Conservation (phyloP, 2,329 filamentous ascomycete genomes). For the Colletotrichum coccodes region DNA sequence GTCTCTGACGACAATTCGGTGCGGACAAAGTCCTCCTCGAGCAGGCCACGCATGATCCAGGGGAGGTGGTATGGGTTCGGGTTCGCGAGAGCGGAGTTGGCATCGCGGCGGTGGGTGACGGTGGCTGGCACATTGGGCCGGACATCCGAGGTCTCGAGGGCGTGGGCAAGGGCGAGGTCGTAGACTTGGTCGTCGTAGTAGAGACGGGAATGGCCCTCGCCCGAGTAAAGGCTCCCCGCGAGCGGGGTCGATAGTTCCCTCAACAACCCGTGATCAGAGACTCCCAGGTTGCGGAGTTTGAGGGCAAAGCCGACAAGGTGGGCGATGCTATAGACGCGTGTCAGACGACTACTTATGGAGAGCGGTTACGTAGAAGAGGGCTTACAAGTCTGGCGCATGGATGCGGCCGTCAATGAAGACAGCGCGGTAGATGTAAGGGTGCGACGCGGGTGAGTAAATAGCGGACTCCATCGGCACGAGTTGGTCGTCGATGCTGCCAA, state of each 20-base stretch:
- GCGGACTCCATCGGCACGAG: constrained; percentile 92
- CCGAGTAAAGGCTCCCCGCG: constrained; percentile 89
- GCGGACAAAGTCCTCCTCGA: constrained; percentile 92
- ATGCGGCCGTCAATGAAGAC: constrained; percentile 94
- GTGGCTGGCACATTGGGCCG: constrained; percentile 40
- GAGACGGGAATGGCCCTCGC: constrained; percentile 91
- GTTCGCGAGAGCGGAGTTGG: constrained; percentile 50
- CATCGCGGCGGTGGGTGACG: constrained; percentile 33
- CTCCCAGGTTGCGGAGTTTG: constrained; percentile 91
- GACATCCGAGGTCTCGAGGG: constrained; percentile 75
- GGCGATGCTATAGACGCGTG: constrained; percentile 68
- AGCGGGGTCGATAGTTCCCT: constrained; percentile 89
- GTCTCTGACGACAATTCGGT: constrained; percentile 83
- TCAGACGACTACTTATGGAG: background rate
- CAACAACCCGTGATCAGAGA: constrained; percentile 92
- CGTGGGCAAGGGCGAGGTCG: constrained; percentile 77
- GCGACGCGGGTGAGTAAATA: constrained; percentile 83
- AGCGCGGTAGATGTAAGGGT: constrained; percentile 95
- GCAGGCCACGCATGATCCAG: constrained; percentile 92
- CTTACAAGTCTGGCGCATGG: constrained; percentile 88
- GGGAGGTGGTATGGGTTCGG: constrained; percentile 91
- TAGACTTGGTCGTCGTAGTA: constrained; percentile 93
- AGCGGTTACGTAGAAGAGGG: background rate
- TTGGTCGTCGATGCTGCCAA: constrained; percentile 97
- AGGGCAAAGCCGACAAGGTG: constrained; percentile 93